These are phyloP conservation scores for Hyparrhenia diplandra DNA, from an alignment of 176 grass and related monocot genomes.

Conservation along the genomic window DNA sequence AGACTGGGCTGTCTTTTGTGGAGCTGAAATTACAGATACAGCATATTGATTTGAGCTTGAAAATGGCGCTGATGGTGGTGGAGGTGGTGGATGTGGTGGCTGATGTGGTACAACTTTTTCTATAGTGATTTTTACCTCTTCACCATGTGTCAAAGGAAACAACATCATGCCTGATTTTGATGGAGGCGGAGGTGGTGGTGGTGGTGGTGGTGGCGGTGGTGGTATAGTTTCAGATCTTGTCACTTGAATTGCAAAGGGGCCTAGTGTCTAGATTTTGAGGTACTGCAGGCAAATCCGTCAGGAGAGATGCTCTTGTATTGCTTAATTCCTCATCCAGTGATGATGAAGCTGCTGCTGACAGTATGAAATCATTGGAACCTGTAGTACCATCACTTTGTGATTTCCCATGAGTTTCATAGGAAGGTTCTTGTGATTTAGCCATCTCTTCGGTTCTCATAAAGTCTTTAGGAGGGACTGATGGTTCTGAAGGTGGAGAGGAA, in stretches of 20 bases:
- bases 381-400: conserved; percentile 22
- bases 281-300: conserved; percentile 6
- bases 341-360: conserved; percentile 11
- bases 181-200: conserved; percentile 37
- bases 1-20: conserved; percentile 18
- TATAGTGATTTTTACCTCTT: conserved; percentile 8
- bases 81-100: conserved; percentile 15
- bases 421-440: conserved; percentile 23
- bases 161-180: conserved; percentile 16
- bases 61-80: conserved; percentile 21
- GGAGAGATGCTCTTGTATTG: conserved; percentile 6
- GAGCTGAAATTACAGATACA: conserved; percentile 2
- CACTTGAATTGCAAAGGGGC: neutral
- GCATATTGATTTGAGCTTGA: conserved; percentile 15
- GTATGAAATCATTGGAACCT: neutral
- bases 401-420: conserved; percentile 1
- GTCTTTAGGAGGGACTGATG: conserved; percentile 20
- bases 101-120: conserved; percentile 24
- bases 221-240: conserved; percentile 26
- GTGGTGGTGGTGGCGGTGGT: too few relatives aligned
- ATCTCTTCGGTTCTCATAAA: conserved; percentile 4
- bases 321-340: conserved; percentile 26
- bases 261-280: conserved; percentile 12
- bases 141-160: conserved; percentile 21
- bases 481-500: conserved; percentile 27